Base-by-base conservation (phyloP, 495 filamentous ascomycete genomes). In the Penicillium arizonense region DNA sequence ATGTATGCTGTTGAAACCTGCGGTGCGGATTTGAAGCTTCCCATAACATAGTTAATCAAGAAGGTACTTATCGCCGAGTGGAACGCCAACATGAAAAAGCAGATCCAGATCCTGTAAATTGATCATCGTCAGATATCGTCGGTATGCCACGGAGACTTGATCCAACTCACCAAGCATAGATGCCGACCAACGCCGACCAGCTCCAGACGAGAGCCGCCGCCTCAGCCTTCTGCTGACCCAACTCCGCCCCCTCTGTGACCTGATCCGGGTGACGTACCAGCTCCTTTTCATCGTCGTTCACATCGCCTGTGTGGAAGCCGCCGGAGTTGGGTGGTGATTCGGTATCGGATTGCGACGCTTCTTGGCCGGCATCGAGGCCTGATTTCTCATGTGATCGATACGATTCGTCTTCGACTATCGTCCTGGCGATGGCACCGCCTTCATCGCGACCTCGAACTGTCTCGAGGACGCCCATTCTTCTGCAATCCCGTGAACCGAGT, bases 161-260 rank as follows among this genome's bases (percentile, higher is more conserved):
- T 21, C 37, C 23, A 0, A 56, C 69, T 65, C 36, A 76, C 73
- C 64, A 72, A 10, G 65, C 71, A 57, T 76, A 78, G 24, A 71
- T 70, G 3, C 44, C 45, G 35, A 67, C 61, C 1, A 71, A 62
- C 1, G 57, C 65, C 3, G 56, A 54, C 13, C 62, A 68, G 26
- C 55, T 67, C 75, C 75, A 78, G 3, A 65, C 70, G 18, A 75
- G 55, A 13, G 75, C 74, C 3, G 72, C 69, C 7, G 75, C 75
- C 52, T 78, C 75, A 0, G 68, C 72, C 47, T 74, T 75, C 44
- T 74, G 69, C 7, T 73, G 57, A 43, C 74, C 74, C 9, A 65
- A 14, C 16, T 61, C 59, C 11, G 67, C 68, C 36, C 62, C 53
- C 5, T 61, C 35, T 1, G 64, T 72, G 6, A 72, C 53, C 12